phyloP scores from a whole-genome alignment of 1,284 basidiomycete genomes.

The Irpex rosettiformis region DNA sequence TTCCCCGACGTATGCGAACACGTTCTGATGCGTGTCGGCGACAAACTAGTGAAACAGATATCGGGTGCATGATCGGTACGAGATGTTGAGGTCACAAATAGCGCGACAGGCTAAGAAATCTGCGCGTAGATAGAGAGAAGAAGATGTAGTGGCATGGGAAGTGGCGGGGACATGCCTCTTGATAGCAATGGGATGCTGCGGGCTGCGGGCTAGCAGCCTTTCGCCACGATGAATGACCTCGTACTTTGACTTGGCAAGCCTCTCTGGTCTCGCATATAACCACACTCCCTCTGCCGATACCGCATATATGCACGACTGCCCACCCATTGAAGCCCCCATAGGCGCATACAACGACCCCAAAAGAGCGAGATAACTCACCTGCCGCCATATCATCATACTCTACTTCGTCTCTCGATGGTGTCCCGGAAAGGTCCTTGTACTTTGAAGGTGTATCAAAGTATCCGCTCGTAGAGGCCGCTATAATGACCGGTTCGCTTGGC shows the following conservation, averaged over 20 bases:
- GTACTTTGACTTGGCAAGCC: background rate
- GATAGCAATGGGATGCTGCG: no score
- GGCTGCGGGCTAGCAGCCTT: no score
- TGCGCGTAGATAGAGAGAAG: background rate
- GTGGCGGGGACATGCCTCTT: no score
- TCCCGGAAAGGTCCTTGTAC: slow-evolving; percentile 44
- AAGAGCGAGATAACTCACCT: slow-evolving; percentile 35
- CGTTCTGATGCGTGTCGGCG: slow-evolving; percentile 6
- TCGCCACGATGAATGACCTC: no score
- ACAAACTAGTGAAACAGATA: background rate
- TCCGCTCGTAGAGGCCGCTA: slow-evolving; percentile 52
- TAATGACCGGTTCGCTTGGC: slow-evolving; percentile 48
- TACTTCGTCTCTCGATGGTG: slow-evolving; percentile 20
- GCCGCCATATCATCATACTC: slow-evolving; percentile 44
- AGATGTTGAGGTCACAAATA: background rate
- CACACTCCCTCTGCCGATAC: background rate
- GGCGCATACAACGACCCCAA: background rate
- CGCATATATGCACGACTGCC: background rate
- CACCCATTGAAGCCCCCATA: background rate
- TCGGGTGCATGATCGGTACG: background rate
- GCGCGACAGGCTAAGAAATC: background rate
- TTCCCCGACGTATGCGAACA: slow-evolving; percentile 6
- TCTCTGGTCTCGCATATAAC: no score
- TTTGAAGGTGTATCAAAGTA: slow-evolving; percentile 66
- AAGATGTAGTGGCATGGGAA: background rate